Evolutionary conservation across 2,329 filamentous ascomycete species (phyloP), one percentile per base, ranked within the genome.

Genomic region (Torrubiella hemipterigena): DNA sequence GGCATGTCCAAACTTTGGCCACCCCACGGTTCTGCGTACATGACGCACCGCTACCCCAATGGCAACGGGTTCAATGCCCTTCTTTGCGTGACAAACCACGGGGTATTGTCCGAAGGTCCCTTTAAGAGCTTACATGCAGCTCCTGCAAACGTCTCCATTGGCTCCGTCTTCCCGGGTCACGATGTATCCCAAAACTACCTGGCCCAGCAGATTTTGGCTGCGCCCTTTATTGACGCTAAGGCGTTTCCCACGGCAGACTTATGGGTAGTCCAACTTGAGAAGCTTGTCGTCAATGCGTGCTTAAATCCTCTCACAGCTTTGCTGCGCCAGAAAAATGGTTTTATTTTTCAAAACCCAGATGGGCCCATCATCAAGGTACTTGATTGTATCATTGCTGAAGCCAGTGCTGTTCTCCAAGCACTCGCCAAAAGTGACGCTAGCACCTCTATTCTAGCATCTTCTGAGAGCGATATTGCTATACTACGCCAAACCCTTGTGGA

Each of bases 231-330:
- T 3, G 48, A 53, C 10, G 63, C 58, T 0, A 54, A 44, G 7
- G 36, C 43, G 15, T 58, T 69, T 5, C 39, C 55, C 3, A 47
- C 53, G 9, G 38, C 54, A 3, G 61, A 70, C 27, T 50, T 76
- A 12, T 69, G 66, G 62, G 40, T 64, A 8, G 45, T 67, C n/a
- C 87, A 94, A 56, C 68, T 95, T 4, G 83, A 93, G 47, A 95
- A 94, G 52, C 63, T 95, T 2, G 80, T 81, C 1, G 64, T 87
- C 31, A 94, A 93, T 48, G 67, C 73, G 21, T 62, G 87, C 19
- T 73, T 95, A 45, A 93, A 94, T 48, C 84, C 89, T 0, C 58
- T 95, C n/a, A 91, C 84, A 0, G 80, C 78, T 1, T 57, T 95
- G 8, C 63, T 91, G 33, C 68, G 81, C 32, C 79, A 77, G 49